Evolutionary conservation across 441 rosid species (phyloP).

Genomic region (Omphalea diandra): DNA sequence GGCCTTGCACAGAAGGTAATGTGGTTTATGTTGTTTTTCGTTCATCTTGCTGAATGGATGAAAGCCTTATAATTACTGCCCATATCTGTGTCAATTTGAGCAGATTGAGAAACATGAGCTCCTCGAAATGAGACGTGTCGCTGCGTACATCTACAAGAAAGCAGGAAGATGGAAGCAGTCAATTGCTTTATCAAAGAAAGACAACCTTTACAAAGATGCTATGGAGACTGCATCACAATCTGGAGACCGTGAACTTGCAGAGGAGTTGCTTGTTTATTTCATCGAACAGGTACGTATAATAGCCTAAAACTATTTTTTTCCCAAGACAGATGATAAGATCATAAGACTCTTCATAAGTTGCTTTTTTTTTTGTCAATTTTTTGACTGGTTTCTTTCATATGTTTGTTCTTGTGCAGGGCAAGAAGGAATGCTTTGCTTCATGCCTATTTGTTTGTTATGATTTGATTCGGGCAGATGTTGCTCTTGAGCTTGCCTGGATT

Average conservation of each 20-base stretch:
- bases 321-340: background rate
- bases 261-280: conserved; percentile 97
- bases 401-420: conserved; percentile 53
- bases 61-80: background rate
- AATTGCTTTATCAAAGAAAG: conserved; percentile 96
- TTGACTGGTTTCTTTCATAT: background rate
- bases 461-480: conserved; percentile 80
- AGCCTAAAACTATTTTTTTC: background rate
- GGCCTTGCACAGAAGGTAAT: conserved; percentile 87
- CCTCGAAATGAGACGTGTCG: conserved; percentile 99
- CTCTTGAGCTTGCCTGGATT: conserved; percentile 94
- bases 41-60: background rate
- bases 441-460: conserved; percentile 98
- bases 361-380: background rate
- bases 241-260: conserved; percentile 97
- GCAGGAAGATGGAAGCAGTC: conserved; percentile 99
- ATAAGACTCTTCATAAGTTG: too few relatives aligned
- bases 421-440: conserved; percentile 96
- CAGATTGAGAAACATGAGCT: conserved; percentile 99
- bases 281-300: conserved; percentile 67
- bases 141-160: conserved; percentile 98
- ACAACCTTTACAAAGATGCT: conserved; percentile 89
- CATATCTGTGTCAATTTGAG: background rate
- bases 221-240: conserved; percentile 99
- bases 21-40: background rate